Percentiles rank a stretch among this genome's conserved stretches.
Evolutionary conservation across 1,284 basidiomycete species (phyloP).

Genomic region (Tranzscheliella williamsii): DNA sequence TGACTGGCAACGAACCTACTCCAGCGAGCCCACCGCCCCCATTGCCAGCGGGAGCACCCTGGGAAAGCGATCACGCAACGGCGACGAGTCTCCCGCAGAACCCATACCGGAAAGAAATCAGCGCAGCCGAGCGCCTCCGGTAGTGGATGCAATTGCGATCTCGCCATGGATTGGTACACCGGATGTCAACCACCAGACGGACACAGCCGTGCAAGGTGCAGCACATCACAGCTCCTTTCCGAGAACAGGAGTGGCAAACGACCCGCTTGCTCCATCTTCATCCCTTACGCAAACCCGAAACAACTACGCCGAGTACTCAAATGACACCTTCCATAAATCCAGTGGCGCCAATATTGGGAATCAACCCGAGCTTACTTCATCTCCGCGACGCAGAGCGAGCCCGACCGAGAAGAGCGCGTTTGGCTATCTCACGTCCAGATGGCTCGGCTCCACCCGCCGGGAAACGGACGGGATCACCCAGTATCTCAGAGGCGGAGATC

Average conservation of each 20-base stretch:
- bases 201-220: neutral
- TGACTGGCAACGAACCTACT: neutral
- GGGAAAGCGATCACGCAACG: neutral
- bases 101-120: neutral
- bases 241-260: neutral
- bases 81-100: neutral
- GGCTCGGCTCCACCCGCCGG: neutral
- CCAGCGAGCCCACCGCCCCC: neutral
- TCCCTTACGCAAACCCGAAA: too few relatives aligned
- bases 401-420: slow-evolving; percentile 17
- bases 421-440: slow-evolving; percentile 13
- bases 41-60: neutral
- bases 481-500: slow-evolving; percentile 7
- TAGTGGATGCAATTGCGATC: too few relatives aligned
- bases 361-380: too few relatives aligned
- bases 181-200: neutral
- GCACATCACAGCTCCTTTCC: neutral
- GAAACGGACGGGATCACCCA: slow-evolving; percentile 7
- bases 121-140: too few relatives aligned
- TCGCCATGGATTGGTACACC: too few relatives aligned
- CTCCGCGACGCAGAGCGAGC: slow-evolving; percentile 14
- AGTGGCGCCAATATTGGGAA: slow-evolving; percentile 10
- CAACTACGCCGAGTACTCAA: slow-evolving; percentile 7
- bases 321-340: slow-evolving; percentile 16
- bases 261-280: neutral